Evolutionary conservation across 345 rosid species (phyloP), one percentile per base, ranked within the genome.

Genomic region (Diplotaxis tenuifolia): DNA sequence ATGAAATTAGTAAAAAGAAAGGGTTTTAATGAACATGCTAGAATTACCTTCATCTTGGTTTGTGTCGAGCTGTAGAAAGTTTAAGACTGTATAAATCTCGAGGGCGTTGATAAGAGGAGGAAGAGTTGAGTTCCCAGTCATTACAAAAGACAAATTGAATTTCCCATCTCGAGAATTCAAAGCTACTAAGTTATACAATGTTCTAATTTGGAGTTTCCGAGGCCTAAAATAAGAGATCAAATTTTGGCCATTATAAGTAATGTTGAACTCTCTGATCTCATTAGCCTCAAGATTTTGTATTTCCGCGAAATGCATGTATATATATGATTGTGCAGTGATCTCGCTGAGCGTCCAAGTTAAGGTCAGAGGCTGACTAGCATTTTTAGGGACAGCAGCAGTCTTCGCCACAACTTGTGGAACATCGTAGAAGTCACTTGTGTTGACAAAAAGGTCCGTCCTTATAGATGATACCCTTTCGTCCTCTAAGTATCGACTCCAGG

Each of bases 291-390:
- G 72, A 36, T 59, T 7, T 60, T 52, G 60, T 1, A 86, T 60
- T 49, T 84, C 87, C 6, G 86, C 81, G 1, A 86, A 86, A 71
- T 86, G 86, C 80, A 85, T 59, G 78, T 70, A 83, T 25, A 75
- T 21, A 75, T 81, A 83, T 18, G 74, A 63, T 2, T 54, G 68
- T 6, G 31, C 53, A 3, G 10, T 8, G 47, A 16, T 40, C 20
- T 77, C 4, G 0, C 16, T 3, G 0, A 21, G 23, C 20, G 14
- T 8, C 47, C 71, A 56, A 53, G 11, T 10, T 19, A 83, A 8
- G 11, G 7, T 10, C 3, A 81, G 25, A 21, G 75, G 53, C 5
- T 4, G 21, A 21, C 76, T 73, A 19, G 60, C 69, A 23, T 83
- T 79, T 16, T 31, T 27, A 0, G 82, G 84, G 0, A 23, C 21